Percentiles rank a stretch among this genome's conserved stretches.
Evolutionary conservation across 495 filamentous ascomycete species (phyloP).

Genomic region (Penicillium cinerascens): DNA sequence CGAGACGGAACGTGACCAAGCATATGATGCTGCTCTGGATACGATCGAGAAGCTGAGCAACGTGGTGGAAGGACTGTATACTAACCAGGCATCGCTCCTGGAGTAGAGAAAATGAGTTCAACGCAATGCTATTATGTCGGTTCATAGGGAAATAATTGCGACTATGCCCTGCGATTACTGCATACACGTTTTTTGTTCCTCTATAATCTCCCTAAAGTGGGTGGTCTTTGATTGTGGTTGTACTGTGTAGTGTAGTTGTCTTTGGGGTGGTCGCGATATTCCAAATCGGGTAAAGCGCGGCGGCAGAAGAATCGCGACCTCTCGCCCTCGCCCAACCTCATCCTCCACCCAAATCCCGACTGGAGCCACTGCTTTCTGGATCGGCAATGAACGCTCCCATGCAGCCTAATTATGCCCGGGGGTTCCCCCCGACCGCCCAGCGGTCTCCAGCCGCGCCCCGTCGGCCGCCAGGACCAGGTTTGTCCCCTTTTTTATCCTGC

Average conservation of each 20-base stretch:
- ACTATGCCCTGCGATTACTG: constrained; percentile 6
- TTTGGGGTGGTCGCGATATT: constrained; percentile 12
- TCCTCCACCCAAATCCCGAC: constrained; percentile 19
- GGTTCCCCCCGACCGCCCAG: constrained; percentile 39
- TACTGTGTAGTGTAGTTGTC: no score
- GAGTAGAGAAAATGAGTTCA: constrained; percentile 57
- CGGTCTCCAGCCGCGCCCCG: constrained; percentile 47
- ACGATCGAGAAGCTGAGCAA: constrained; percentile 97
- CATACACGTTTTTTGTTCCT: not conserved
- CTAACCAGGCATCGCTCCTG: constrained; percentile 91
- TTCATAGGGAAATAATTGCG: constrained; percentile 23
- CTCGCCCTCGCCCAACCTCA: constrained; percentile 20
- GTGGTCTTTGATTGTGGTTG: not conserved
- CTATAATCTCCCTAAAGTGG: not conserved
- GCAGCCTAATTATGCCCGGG: constrained; percentile 44
- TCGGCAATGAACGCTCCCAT: constrained; percentile 43
- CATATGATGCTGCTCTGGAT: constrained; percentile 88
- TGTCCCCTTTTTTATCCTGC: constrained; percentile 18
- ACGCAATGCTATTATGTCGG: constrained; percentile 25
- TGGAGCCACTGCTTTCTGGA: constrained; percentile 14
- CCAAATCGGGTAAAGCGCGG: constrained; percentile 42
- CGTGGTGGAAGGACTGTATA: constrained; percentile 95
- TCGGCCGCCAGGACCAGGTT: constrained; percentile 41
- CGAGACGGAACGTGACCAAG: constrained; percentile 86
- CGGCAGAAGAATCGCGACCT: constrained; percentile 43